A percentile compares a stretch with the other conserved stretches of the same genome.
Evolutionary conservation across 75 land plant genomes (phyloP).

Genomic region (Selaginella moellendorffii): DNA sequence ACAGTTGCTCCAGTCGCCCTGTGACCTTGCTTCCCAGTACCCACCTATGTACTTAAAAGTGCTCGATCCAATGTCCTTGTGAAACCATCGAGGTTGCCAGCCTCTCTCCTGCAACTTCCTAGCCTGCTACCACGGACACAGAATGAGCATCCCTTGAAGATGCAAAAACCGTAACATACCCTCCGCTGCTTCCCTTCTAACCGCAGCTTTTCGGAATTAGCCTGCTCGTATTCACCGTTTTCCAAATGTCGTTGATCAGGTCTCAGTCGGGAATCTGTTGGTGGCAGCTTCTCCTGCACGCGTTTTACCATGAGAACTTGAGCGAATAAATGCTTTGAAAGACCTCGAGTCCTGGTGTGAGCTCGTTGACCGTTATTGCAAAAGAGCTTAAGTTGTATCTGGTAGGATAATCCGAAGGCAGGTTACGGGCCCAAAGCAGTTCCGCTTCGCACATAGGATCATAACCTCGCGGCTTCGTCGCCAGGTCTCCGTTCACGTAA

Average conservation of each 20-base stretch:
- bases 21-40: constrained; percentile 4
- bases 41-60: not conserved
- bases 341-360: not conserved
- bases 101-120: not conserved
- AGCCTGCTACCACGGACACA: constrained; percentile 9
- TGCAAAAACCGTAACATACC: constrained; percentile 19
- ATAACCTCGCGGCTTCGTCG: not conserved
- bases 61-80: not conserved
- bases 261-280: constrained; percentile 78
- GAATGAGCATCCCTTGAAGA: not conserved
- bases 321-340: not conserved
- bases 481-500: not conserved
- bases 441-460: constrained; percentile 65
- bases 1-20: constrained; percentile 2
- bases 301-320: not conserved
- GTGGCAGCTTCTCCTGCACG: constrained; percentile 72
- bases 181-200: constrained; percentile 81
- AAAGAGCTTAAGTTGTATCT: constrained; percentile 4
- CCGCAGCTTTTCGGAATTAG: constrained; percentile 67
- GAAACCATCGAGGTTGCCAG: not conserved
- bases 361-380: constrained; percentile 4
- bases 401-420: not conserved
- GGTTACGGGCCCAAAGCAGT: not conserved
- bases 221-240: constrained; percentile 80
- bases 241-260: constrained; percentile 85